Evolutionary conservation across 140 eudicot species (phyloP).

Genomic region (Oenanthe javanica): DNA sequence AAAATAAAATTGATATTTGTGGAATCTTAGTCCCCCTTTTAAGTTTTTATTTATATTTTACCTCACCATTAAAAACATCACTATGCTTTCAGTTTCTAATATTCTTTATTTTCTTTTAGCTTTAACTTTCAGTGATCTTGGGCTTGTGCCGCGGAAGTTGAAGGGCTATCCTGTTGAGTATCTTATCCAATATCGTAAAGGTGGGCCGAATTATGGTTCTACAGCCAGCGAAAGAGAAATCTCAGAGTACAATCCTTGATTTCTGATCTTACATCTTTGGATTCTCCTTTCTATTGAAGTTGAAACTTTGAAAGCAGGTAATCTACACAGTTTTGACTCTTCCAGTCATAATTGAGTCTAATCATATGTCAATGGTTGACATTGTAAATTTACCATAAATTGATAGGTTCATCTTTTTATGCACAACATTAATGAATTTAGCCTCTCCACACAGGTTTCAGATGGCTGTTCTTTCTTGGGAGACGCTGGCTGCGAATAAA

Average conservation of each 20-base stretch:
- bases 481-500: slow-evolving; percentile 31
- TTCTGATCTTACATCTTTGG: slow-evolving; percentile 15
- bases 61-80: not conserved
- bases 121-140: slow-evolving; percentile 69
- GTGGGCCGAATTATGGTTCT: slow-evolving; percentile 87
- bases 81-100: not conserved
- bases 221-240: slow-evolving; percentile 72
- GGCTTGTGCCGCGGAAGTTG: slow-evolving; percentile 67
- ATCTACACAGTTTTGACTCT: not conserved
- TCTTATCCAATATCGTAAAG: slow-evolving; percentile 76
- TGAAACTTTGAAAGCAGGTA: slow-evolving; percentile 35
- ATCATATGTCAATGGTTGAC: not conserved
- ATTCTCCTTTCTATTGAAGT: slow-evolving; percentile 11
- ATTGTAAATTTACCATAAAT: not conserved
- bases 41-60: not conserved
- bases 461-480: slow-evolving; percentile 30
- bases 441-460: slow-evolving; percentile 23
- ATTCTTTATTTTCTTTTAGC: slow-evolving; percentile 36
- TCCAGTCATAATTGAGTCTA: not conserved
- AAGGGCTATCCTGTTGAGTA: slow-evolving; percentile 91
- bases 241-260: slow-evolving; percentile 41
- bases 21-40: not conserved
- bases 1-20: not conserved
- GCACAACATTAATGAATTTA: not conserved
- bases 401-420: not conserved